Percentiles rank a stretch among this genome's conserved stretches.
Conservation (phyloP, 768 basidiomycete genomes). For the Suillus subluteus region DNA sequence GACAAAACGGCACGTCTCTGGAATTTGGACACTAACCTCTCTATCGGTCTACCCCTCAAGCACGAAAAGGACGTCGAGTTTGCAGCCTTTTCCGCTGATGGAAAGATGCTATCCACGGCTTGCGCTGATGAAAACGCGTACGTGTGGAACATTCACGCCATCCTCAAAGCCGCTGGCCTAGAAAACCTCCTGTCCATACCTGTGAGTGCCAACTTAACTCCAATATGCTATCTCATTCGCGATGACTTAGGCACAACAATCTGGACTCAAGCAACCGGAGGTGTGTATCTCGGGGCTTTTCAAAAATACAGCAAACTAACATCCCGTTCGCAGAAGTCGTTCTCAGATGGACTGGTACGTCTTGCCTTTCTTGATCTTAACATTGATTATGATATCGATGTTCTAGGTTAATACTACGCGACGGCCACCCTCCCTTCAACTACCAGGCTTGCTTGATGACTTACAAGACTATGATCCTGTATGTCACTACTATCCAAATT, state of each 20-base stretch:
- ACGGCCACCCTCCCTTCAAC: background rate
- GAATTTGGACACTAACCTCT: constrained; percentile 10
- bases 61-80: background rate
- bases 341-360: background rate
- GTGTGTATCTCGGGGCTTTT: background rate
- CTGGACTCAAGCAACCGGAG: background rate
- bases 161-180: background rate
- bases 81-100: background rate
- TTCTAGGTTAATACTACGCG: background rate
- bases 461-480: background rate
- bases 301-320: background rate
- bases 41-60: constrained; percentile 6
- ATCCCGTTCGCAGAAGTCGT: background rate
- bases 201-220: background rate
- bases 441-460: background rate
- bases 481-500: background rate
- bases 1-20: constrained; percentile 15
- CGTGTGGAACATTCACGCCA: background rate
- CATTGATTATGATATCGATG: background rate
- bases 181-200: background rate
- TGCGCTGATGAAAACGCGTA: background rate
- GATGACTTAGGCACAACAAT: background rate
- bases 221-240: background rate
- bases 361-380: background rate
- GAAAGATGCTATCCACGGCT: constrained; percentile 13